Percentiles rank a stretch among this genome's conserved stretches.
These are phyloP conservation scores for Acanthamoeba healyi DNA, from an alignment of 208 protist genomes.

Conservation along the genomic window DNA sequence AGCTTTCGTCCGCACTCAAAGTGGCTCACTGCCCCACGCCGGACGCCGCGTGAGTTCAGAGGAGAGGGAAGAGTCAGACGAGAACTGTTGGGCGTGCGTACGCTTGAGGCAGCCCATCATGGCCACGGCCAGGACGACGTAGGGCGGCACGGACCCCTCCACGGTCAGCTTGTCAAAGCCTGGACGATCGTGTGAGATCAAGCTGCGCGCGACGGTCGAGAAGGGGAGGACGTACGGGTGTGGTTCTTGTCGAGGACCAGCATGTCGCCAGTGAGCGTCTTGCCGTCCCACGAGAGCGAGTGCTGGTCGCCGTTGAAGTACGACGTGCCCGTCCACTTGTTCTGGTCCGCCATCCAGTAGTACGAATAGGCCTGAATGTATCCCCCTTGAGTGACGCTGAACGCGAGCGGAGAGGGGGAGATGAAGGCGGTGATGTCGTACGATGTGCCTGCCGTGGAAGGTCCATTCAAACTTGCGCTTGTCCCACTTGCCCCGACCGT, in stretches of 20 bases:
- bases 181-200: too few relatives aligned
- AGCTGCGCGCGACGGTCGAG: too few relatives aligned
- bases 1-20: not conserved
- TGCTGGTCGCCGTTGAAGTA: not conserved
- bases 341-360: not conserved
- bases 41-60: too few relatives aligned
- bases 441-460: not conserved
- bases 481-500: not conserved
- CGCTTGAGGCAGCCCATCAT: slow-evolving; percentile 14
- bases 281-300: not conserved
- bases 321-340: not conserved
- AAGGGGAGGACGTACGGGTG: not conserved
- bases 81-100: not conserved
- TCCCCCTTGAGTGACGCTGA: too few relatives aligned
- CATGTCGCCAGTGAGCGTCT: not conserved
- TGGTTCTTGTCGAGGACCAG: not conserved
- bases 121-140: not conserved
- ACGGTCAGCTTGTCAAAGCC: not conserved
- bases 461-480: slow-evolving; percentile 12
- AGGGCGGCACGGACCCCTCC: not conserved
- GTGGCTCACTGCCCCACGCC: not conserved
- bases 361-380: not conserved
- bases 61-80: too few relatives aligned
- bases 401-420: too few relatives aligned
- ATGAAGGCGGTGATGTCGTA: too few relatives aligned